phyloP scores from a whole-genome alignment of 768 basidiomycete species.

The Boletus bicolor region DNA sequence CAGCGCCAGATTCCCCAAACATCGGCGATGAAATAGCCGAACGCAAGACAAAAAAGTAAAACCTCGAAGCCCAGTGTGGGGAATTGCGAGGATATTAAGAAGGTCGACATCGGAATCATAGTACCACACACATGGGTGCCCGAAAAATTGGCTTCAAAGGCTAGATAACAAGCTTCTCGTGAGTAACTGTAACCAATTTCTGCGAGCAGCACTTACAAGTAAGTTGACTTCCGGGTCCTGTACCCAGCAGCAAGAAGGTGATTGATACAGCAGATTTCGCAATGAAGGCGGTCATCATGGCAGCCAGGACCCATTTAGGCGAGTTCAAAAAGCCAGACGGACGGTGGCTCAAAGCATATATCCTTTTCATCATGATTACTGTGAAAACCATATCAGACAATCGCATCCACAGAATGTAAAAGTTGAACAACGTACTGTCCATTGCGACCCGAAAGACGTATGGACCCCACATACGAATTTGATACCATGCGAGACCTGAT shows the following conservation, averaged over 20 bases:
- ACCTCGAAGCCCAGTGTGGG: slow-evolving; percentile 14
- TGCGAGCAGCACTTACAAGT: background rate
- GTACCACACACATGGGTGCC: slow-evolving; percentile 5
- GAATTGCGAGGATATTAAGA: slow-evolving; percentile 3
- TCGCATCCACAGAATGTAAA: background rate
- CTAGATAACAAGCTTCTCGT: background rate
- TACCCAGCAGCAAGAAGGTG: slow-evolving; percentile 7
- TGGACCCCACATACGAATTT: slow-evolving; percentile 16
- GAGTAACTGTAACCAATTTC: background rate
- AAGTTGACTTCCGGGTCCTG: slow-evolving; percentile 10
- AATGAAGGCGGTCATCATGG: slow-evolving; percentile 7
- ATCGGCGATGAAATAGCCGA: slow-evolving; percentile 6
- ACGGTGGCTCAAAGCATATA: slow-evolving; percentile 11
- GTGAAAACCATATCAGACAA: background rate
- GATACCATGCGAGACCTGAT: slow-evolving; percentile 15
- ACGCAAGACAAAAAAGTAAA: slow-evolving; percentile 15
- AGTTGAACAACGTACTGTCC: slow-evolving; percentile 13
- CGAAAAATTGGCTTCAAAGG: background rate
- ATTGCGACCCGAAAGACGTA: slow-evolving; percentile 14
- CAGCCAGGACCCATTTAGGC: slow-evolving; percentile 1
- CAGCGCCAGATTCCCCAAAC: slow-evolving; percentile 5
- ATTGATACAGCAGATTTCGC: slow-evolving; percentile 3
- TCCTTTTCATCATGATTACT: slow-evolving; percentile 23
- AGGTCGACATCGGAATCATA: background rate
- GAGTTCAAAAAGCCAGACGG: slow-evolving; percentile 5